Evolutionary conservation across 2,329 filamentous ascomycete genomes (phyloP).

Genomic region (Leptodontidium sp.): DNA sequence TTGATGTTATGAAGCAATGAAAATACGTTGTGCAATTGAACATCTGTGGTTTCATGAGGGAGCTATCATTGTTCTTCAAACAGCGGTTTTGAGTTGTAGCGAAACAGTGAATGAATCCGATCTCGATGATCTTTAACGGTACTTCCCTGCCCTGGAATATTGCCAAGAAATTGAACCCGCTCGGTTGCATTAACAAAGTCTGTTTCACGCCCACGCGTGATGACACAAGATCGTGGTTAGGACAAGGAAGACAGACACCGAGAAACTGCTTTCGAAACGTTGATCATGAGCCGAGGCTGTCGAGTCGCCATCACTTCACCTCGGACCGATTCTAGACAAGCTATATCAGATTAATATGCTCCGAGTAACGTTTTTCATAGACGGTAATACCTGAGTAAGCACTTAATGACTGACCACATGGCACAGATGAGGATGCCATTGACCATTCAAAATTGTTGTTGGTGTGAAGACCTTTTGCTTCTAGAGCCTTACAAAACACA

Average conservation of each 20-base stretch:
- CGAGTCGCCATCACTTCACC: neutral
- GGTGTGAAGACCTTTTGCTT: neutral
- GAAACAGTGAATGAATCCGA: constrained; percentile 24
- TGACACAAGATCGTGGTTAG: constrained; percentile 9
- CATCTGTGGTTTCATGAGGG: constrained; percentile 12
- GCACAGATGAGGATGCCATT: neutral
- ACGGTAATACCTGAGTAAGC: neutral
- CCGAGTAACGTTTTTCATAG: neutral
- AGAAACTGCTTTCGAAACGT: constrained; percentile 8
- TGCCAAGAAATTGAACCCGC: constrained; percentile 5
- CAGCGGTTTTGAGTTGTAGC: constrained; percentile 18
- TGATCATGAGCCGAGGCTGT: constrained; percentile 16
- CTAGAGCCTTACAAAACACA: neutral
- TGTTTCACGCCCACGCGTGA: constrained; percentile 14
- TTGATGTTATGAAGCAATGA: neutral
- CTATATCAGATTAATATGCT: neutral
- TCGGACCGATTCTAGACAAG: neutral
- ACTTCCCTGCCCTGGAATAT: constrained; percentile 1
- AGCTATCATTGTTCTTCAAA: constrained; percentile 21
- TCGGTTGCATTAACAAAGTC: constrained; percentile 11
- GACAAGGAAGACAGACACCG: constrained; percentile 11
- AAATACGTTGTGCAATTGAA: neutral
- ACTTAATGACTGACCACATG: neutral
- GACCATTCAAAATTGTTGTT: neutral
- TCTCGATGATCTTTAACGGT: neutral